Evolutionary conservation across 306 rosid species (phyloP).

Genomic region (Vigna hirtella): DNA sequence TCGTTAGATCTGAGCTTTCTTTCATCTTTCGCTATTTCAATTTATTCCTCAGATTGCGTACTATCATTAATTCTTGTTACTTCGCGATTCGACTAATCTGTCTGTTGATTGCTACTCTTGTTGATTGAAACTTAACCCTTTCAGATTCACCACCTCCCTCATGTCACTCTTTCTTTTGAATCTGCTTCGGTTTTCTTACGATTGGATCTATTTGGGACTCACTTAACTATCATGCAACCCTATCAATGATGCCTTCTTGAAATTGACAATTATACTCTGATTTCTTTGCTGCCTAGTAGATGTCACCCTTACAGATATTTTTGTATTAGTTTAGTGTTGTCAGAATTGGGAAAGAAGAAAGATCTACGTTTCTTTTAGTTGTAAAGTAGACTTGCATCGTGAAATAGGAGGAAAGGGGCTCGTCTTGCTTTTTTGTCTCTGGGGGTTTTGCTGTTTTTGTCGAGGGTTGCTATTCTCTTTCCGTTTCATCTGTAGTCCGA

Average conservation of each 20-base stretch:
- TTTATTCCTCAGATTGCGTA: neutral
- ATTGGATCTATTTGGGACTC: neutral
- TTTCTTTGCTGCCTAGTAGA: too few relatives aligned
- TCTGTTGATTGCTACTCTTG: neutral
- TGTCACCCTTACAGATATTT: too few relatives aligned
- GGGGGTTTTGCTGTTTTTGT: neutral
- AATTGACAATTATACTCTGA: neutral
- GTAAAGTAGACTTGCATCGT: neutral
- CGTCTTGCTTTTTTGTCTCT: neutral
- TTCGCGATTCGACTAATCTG: too few relatives aligned
- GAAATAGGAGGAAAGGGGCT: neutral
- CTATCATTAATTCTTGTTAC: neutral
- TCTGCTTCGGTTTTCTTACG: neutral
- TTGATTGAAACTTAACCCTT: neutral
- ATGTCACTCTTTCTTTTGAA: neutral
- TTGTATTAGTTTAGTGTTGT: too few relatives aligned
- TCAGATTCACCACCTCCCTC: neutral
- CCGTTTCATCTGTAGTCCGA: neutral
- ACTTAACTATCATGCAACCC: neutral
- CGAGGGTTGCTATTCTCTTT: neutral
- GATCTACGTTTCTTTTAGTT: constrained; percentile 21
- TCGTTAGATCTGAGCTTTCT: neutral
- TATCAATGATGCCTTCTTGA: neutral
- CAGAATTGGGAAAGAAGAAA: neutral
- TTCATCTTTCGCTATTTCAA: neutral